These are phyloP conservation scores for Fusarium brevicatenulatum DNA, from an alignment of 2,329 filamentous ascomycete species.

Conservation along the genomic window DNA sequence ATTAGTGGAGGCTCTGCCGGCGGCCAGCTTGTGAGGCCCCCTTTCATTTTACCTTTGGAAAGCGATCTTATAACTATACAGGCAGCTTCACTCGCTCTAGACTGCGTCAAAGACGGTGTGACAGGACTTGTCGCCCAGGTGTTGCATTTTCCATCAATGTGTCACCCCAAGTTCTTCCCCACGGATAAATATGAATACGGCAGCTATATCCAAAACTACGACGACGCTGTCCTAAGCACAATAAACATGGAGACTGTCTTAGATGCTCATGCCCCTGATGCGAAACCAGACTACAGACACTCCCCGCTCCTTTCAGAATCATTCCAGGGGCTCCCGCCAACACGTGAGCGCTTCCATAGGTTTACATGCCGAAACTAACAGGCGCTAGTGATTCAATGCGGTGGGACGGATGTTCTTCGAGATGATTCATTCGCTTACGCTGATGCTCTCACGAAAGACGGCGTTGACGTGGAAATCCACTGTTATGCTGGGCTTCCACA, in stretches of 20 bases:
- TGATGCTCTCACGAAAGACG: constrained; percentile 21
- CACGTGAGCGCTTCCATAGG: constrained; percentile 4
- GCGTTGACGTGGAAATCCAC: constrained; percentile 26
- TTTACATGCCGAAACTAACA: fast-evolving
- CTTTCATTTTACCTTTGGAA: not conserved
- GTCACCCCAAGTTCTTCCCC: constrained; percentile 41
- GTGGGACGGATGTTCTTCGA: constrained; percentile 30
- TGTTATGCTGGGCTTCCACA: constrained; percentile 39
- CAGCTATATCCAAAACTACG: constrained; percentile 36
- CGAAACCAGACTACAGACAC: constrained; percentile 25
- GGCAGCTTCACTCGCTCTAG: constrained; percentile 32
- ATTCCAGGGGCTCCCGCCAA: constrained; percentile 21
- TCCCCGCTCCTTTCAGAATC: constrained; percentile 38
- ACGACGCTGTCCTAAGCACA: constrained; percentile 15
- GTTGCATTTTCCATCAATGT: constrained; percentile 30
- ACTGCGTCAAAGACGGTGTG: constrained; percentile 14
- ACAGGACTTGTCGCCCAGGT: constrained; percentile 38
- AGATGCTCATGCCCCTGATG: constrained; percentile 20
- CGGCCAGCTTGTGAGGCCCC: constrained; percentile 22
- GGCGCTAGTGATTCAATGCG: constrained; percentile 31
- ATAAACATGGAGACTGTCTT: constrained; percentile 14
- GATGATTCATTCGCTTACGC: constrained; percentile 38
- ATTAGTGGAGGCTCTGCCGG: constrained; percentile 38
- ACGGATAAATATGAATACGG: constrained; percentile 38
- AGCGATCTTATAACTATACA: not conserved